These are phyloP conservation scores for Naganishia sp. DNA, from an alignment of 1,284 basidiomycete species.

Conservation along the genomic window DNA sequence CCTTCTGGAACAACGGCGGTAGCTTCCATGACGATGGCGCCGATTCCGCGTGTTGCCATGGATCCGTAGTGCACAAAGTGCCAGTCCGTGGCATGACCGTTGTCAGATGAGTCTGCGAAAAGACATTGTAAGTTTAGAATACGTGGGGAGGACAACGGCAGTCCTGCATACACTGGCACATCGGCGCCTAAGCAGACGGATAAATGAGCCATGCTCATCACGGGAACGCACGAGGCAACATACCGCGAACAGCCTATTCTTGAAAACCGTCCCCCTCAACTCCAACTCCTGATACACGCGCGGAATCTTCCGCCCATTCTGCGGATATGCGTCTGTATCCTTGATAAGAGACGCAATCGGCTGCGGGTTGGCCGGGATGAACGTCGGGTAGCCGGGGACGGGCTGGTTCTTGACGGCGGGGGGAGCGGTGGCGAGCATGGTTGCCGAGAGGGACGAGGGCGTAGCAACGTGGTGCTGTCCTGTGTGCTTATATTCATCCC, in stretches of 20 bases:
- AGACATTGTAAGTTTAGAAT: not conserved
- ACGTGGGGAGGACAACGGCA: not conserved
- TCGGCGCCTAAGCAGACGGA: conserved; percentile 60
- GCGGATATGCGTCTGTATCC: conserved; percentile 40
- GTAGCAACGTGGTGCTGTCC: too few species aligned
- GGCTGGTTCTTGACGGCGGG: conserved; percentile 14
- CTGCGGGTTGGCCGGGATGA: conserved; percentile 63
- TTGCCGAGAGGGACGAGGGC: not conserved
- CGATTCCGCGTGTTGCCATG: conserved; percentile 57
- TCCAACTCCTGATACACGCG: conserved; percentile 68
- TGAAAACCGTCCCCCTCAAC: conserved; percentile 66
- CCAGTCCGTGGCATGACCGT: conserved; percentile 73
- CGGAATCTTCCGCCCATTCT: conserved; percentile 57
- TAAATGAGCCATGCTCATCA: not conserved
- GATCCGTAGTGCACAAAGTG: conserved; percentile 73
- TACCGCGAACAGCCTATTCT: conserved; percentile 58
- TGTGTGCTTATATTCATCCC: too few species aligned
- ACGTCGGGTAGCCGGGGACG: conserved; percentile 33
- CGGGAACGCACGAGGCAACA: not conserved
- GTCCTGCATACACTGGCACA: conserved; percentile 61
- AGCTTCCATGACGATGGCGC: conserved; percentile 68
- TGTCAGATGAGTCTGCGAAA: conserved; percentile 63
- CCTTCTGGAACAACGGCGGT: conserved; percentile 74
- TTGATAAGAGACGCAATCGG: conserved; percentile 58
- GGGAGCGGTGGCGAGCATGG: conserved; percentile 28